Base-by-base conservation (phyloP, 2,329 filamentous ascomycete species). In the Fusarium penzigii region DNA sequence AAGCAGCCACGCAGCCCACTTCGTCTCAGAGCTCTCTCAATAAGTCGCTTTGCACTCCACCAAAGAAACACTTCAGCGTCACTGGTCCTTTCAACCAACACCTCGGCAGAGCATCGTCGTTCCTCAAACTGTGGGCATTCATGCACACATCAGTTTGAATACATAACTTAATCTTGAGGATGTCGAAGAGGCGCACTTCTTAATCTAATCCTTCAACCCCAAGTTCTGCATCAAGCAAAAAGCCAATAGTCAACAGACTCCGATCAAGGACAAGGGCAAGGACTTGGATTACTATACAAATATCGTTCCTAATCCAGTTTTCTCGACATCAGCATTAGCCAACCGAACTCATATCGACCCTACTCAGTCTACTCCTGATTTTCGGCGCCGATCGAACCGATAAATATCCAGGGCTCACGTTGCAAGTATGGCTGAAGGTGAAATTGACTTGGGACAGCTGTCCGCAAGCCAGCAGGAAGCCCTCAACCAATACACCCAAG, bases 401-500 rank as follows among this genome's bases (percentile, higher is more conserved):
- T 25, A 4, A 25, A 25, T 25, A 25, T 25, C 20, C 20, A 25
- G 20, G 20, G 20, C 20, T 25, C 20, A 7, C 20, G 20, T 25
- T 29, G 48, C 14, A 51, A 62, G 11, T 40, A 74, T 74, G 72
- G 68, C 70, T 32, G 69, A 73, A 58, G 58, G 51, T 39, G 61
- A 62, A 25, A 55, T 65, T 53, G 85, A 90, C 70, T 78, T 88
- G 64, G 80, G 80, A 64, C 81, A 86, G 72, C 86, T 97, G 67
- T 88, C 88, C 46, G 76, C 86, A 57, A 82, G 82, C 61, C 92
- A 97, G 76, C 91, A 91, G 71, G 83, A 87, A 46, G 88, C 90
- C 43, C 83, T 99, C 25, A 87, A 96, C 64, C 93, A 96, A 67
- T 96, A 92, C 72, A 90, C 87, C 14, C 83, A 89, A 46, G 88